phyloP scores from a whole-genome alignment of 2,329 filamentous ascomycete species.

The Acrodontium crateriforme region DNA sequence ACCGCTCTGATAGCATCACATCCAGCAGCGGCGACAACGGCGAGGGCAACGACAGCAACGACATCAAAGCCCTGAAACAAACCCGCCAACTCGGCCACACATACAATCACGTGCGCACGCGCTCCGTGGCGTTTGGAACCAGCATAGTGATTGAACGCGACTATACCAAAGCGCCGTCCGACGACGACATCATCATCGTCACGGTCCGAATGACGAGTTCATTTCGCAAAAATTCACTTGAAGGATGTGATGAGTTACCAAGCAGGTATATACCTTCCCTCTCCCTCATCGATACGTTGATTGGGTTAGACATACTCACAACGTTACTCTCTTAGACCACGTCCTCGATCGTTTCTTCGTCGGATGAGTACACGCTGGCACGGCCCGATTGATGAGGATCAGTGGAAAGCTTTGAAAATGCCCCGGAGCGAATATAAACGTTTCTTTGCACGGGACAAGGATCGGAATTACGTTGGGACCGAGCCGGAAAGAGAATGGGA shows the following conservation, averaged over 20 bases:
- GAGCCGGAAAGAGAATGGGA: constrained; percentile 18
- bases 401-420: constrained; percentile 19
- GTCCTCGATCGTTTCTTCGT: constrained; percentile 13
- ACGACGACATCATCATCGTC: constrained; percentile 18
- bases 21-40: too few species aligned
- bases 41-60: too few species aligned
- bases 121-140: too few species aligned
- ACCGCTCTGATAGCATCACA: too few species aligned
- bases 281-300: too few species aligned
- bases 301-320: too few species aligned
- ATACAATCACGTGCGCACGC: too few species aligned
- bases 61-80: too few species aligned
- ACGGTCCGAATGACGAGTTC: constrained; percentile 11
- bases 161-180: constrained; percentile 4
- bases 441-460: constrained; percentile 12
- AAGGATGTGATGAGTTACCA: constrained; percentile 10
- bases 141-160: constrained; percentile 11
- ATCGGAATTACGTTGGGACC: constrained; percentile 17
- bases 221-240: constrained; percentile 7
- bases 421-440: constrained; percentile 16
- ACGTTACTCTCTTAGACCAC: constrained; percentile 8
- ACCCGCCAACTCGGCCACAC: too few species aligned
- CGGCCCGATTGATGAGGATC: constrained; percentile 8
- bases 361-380: constrained; percentile 15
- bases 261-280: constrained; percentile 9